A percentile compares a stretch with the other conserved stretches of the same genome.
Conservation (phyloP, 805 yeast species). For the Wickerhamomyces canadensis region DNA sequence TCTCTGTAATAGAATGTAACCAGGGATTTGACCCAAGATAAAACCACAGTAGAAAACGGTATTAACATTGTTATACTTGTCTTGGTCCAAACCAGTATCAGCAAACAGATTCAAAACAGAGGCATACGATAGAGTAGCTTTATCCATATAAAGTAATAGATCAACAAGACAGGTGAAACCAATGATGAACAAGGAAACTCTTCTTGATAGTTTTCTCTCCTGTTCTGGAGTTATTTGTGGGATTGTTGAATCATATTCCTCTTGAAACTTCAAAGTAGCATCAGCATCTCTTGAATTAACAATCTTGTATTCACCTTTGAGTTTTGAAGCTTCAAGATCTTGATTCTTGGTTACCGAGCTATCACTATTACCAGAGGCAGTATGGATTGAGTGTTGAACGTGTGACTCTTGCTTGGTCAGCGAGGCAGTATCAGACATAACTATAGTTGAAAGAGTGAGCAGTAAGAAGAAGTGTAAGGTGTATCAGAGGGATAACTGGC, state of each 20-base stretch:
- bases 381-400: too few species aligned
- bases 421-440: too few species aligned
- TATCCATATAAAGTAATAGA: conserved; percentile 43
- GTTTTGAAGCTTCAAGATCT: neutral
- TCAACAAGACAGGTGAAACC: conserved; percentile 34
- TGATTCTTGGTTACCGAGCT: too few species aligned
- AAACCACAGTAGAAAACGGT: conserved; percentile 51
- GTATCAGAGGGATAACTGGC: too few species aligned
- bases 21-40: conserved; percentile 39
- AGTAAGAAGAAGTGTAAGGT: too few species aligned
- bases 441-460: too few species aligned
- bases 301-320: conserved; percentile 29
- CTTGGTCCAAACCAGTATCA: conserved; percentile 38
- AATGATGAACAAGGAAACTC: conserved; percentile 32
- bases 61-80: conserved; percentile 41
- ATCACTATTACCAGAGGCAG: too few species aligned
- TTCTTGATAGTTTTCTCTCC: conserved; percentile 33
- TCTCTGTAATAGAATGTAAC: conserved; percentile 38
- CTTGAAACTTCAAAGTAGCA: conserved; percentile 32
- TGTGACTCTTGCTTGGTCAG: too few species aligned
- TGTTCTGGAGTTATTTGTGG: conserved; percentile 38
- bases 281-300: conserved; percentile 35
- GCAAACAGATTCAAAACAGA: conserved; percentile 42
- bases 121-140: conserved; percentile 44
- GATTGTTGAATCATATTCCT: conserved; percentile 26